phyloP scores from a whole-genome alignment of 352 stramenopile species.

The Pythium scleroteichum region DNA sequence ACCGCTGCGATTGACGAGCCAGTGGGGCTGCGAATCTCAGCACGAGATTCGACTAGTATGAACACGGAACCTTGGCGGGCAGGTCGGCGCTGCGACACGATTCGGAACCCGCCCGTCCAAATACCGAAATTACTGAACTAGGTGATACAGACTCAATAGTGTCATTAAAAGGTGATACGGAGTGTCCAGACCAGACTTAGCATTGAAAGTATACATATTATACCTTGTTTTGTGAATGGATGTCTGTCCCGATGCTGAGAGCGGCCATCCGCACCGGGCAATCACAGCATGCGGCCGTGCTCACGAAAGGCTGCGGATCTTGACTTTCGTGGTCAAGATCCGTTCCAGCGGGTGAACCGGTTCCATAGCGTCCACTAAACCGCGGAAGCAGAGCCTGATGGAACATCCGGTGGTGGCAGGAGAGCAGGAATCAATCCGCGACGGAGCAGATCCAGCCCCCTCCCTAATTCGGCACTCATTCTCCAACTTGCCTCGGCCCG shows the following conservation, averaged over 20 bases:
- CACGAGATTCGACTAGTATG: background rate
- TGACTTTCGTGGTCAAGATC: background rate
- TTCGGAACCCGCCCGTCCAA: background rate
- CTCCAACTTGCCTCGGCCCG: slow-evolving; percentile 17
- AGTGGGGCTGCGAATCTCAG: background rate
- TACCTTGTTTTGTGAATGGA: no score
- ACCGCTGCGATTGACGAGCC: background rate
- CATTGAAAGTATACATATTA: background rate
- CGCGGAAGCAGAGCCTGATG: background rate
- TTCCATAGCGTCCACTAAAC: background rate
- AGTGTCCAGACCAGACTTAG: background rate
- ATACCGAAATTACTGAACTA: background rate
- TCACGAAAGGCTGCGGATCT: background rate
- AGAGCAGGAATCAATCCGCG: background rate
- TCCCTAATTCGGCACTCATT: slow-evolving; percentile 11
- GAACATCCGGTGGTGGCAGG: background rate
- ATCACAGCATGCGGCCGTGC: background rate
- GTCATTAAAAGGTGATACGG: background rate
- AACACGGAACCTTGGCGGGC: background rate
- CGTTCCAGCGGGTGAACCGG: background rate
- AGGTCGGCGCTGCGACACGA: background rate
- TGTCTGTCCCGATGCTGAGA: background rate
- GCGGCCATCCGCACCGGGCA: background rate
- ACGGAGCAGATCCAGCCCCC: background rate
- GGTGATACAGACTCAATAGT: background rate